Evolutionary conservation across 768 basidiomycete genomes (phyloP).

Genomic region (Rhizopogon vulgaris): DNA sequence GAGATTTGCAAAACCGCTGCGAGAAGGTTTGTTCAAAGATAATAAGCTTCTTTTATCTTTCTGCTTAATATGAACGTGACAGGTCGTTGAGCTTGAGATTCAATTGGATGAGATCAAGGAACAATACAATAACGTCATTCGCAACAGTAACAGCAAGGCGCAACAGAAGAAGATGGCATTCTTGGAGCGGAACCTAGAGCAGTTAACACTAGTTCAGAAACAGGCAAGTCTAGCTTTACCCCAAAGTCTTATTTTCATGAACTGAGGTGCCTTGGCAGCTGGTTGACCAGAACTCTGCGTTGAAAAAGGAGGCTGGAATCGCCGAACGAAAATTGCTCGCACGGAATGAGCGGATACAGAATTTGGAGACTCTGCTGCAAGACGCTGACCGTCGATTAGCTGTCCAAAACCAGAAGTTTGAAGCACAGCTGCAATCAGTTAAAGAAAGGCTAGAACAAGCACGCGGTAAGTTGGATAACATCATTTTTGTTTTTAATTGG

Average conservation of each 20-base stretch:
- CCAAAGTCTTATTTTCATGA: slow-evolving; percentile 1
- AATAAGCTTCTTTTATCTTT: slow-evolving; percentile 1
- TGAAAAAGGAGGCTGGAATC: slow-evolving; percentile 97
- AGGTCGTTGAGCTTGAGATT: slow-evolving; percentile 99
- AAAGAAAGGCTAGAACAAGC: slow-evolving; percentile 91
- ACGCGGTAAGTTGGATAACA: slow-evolving; percentile 53
- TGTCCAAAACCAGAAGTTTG: slow-evolving; percentile 94
- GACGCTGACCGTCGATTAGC: slow-evolving; percentile 90
- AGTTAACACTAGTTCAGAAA: slow-evolving; percentile 93
- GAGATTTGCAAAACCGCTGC: slow-evolving; percentile 97
- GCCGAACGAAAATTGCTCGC: slow-evolving; percentile 95
- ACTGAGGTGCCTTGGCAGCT: slow-evolving; percentile 47
- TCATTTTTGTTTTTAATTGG: slow-evolving; percentile 8
- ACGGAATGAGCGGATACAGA: slow-evolving; percentile 96
- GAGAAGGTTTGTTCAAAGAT: slow-evolving; percentile 68
- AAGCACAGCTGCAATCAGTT: slow-evolving; percentile 85
- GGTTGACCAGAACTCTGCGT: slow-evolving; percentile 93
- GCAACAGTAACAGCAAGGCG: slow-evolving; percentile 96
- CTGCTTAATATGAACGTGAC: slow-evolving; percentile 7
- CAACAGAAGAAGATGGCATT: slow-evolving; percentile 99
- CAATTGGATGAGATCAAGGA: slow-evolving; percentile 98
- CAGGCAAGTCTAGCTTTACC: slow-evolving; percentile 51
- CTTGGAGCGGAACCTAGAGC: slow-evolving; percentile 93
- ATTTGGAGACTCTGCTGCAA: slow-evolving; percentile 86
- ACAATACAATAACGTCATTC: slow-evolving; percentile 97